These are phyloP conservation scores for Fibroporia radiculosa DNA, from an alignment of 768 basidiomycete genomes.

Conservation along the genomic window DNA sequence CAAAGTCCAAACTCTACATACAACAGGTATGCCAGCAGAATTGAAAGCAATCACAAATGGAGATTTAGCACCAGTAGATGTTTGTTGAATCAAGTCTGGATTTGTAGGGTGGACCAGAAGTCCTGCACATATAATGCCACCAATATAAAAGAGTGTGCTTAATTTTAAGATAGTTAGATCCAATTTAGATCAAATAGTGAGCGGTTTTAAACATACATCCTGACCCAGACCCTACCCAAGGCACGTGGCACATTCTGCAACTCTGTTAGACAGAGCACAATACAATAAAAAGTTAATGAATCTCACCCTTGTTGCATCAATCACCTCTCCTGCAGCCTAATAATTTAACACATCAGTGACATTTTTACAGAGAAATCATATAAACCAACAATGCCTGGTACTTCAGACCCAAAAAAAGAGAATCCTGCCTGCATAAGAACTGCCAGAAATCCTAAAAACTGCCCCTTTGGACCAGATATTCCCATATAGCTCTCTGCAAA, in stretches of 20 bases:
- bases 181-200: background rate
- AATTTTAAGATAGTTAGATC: too few species aligned
- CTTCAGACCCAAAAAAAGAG: slow-evolving; percentile 34
- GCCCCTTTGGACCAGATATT: slow-evolving; percentile 29
- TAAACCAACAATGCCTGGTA: slow-evolving; percentile 18
- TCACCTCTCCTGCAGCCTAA: slow-evolving; percentile 23
- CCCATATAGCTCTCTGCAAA: slow-evolving; percentile 15
- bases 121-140: slow-evolving; percentile 35
- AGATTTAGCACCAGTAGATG: slow-evolving; percentile 27
- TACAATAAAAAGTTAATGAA: background rate
- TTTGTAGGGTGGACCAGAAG: slow-evolving; percentile 32
- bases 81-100: slow-evolving; percentile 22
- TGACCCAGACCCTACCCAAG: slow-evolving; percentile 19
- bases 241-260: slow-evolving; percentile 22
- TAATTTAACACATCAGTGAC: background rate
- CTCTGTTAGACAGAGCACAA: background rate
- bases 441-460: slow-evolving; percentile 22
- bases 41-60: slow-evolving; percentile 42
- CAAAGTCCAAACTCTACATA: slow-evolving; percentile 16
- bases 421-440: slow-evolving; percentile 26
- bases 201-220: slow-evolving; percentile 12
- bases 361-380: background rate
- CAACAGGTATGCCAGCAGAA: slow-evolving; percentile 34
- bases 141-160: slow-evolving; percentile 33
- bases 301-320: slow-evolving; percentile 19